Evolutionary conservation across 306 rosid species (phyloP).

Genomic region (Delonix regia): DNA sequence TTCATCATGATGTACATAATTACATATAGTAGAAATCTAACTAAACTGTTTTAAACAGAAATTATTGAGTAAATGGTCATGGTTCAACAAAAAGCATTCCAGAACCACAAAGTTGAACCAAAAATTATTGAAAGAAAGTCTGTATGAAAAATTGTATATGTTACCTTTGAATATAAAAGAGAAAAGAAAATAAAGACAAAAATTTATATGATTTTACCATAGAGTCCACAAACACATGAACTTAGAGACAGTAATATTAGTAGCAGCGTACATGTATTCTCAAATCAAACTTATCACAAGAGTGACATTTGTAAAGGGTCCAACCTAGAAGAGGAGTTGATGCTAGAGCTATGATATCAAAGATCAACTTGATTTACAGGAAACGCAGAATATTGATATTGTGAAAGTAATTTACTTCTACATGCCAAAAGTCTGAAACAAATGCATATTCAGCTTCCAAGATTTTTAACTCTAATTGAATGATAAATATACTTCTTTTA

Average conservation of each 20-base stretch:
- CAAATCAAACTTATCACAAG: slow-evolving; percentile 17
- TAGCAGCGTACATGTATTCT: slow-evolving; percentile 19
- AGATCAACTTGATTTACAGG: background rate
- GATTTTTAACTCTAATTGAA: background rate
- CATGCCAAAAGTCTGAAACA: background rate
- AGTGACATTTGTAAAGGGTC: background rate
- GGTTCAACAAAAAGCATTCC: slow-evolving; percentile 17
- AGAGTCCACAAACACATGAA: background rate
- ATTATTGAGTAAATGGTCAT: background rate
- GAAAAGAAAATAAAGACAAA: slow-evolving; percentile 4
- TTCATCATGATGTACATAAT: background rate
- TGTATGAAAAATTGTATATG: slow-evolving; percentile 1
- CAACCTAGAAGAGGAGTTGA: slow-evolving; percentile 19
- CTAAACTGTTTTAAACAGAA: slow-evolving; percentile 14
- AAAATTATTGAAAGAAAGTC: background rate
- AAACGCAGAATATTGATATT: background rate
- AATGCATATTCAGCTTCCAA: slow-evolving; percentile 18
- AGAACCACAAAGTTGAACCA: slow-evolving; percentile 22
- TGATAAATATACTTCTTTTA: slow-evolving; percentile 20
- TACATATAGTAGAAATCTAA: slow-evolving; percentile 17
- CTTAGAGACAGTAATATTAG: background rate
- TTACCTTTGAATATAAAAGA: background rate
- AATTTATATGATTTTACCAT: background rate
- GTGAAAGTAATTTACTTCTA: background rate
- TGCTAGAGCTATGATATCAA: slow-evolving; percentile 6